A percentile compares a stretch with the other conserved stretches of the same genome.
phyloP scores from a whole-genome alignment of 768 basidiomycete genomes.

The Macrolepiota fuliginosa region DNA sequence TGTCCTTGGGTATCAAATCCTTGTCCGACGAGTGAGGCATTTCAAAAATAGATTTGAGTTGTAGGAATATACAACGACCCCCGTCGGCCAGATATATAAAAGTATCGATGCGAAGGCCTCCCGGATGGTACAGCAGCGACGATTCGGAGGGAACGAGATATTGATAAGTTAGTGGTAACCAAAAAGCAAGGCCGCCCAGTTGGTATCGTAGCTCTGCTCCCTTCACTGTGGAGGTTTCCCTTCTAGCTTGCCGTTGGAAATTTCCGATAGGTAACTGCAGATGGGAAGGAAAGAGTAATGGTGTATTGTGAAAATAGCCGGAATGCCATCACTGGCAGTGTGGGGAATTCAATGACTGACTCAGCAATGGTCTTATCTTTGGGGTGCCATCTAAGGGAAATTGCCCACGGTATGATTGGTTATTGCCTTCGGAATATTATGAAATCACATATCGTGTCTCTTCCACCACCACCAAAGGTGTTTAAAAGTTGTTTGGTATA shows the following conservation, averaged over 20 bases:
- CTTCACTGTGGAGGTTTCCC: neutral
- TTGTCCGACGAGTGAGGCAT: neutral
- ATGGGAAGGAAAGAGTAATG: neutral
- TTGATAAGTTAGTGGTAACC: neutral
- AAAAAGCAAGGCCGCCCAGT: neutral
- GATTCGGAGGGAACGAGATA: neutral
- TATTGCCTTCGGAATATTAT: no score
- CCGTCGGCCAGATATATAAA: neutral
- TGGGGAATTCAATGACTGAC: no score
- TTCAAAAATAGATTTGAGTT: neutral
- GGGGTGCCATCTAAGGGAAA: no score
- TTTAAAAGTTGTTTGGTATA: no score
- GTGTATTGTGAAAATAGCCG: neutral
- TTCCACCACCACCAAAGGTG: no score
- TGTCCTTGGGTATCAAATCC: conserved; percentile 20
- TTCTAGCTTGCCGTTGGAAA: neutral
- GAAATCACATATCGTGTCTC: no score
- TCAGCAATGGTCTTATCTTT: no score
- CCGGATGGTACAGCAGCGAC: neutral
- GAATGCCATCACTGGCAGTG: no score
- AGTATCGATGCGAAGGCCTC: neutral
- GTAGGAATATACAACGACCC: neutral
- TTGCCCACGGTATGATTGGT: no score
- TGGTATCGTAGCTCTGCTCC: neutral
- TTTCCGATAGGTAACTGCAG: neutral